Conservation (phyloP, 108 stramenopile species). For the Nitzschia putrida region DNA sequence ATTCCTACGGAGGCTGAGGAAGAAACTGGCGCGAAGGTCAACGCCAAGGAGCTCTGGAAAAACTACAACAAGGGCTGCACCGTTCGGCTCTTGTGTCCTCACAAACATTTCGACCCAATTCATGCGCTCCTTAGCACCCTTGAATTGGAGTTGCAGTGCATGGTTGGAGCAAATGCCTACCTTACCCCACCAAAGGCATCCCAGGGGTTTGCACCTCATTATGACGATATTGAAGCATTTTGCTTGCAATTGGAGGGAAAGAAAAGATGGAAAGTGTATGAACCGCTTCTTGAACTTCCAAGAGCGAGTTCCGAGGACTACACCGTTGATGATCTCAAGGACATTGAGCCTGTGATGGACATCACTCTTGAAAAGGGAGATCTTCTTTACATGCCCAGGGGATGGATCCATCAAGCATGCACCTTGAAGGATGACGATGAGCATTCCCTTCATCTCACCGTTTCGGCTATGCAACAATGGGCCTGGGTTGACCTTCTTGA, state of each 20-base stretch:
- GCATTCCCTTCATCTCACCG: slow-evolving; percentile 93
- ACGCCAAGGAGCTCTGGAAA: slow-evolving; percentile 80
- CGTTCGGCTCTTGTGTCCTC: slow-evolving; percentile 92
- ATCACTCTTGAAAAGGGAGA: slow-evolving; percentile 86
- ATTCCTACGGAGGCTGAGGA: slow-evolving; percentile 40
- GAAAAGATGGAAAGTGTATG: slow-evolving; percentile 93
- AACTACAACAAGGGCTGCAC: slow-evolving; percentile 82
- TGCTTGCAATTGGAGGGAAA: slow-evolving; percentile 89
- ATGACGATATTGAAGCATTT: slow-evolving; percentile 98
- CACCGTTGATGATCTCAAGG: slow-evolving; percentile 68
- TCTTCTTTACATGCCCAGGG: slow-evolving; percentile 92
- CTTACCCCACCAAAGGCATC: slow-evolving; percentile 83
- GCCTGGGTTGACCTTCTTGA: slow-evolving; percentile 92
- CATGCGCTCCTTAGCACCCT: slow-evolving; percentile 82
- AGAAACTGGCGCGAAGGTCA: slow-evolving; percentile 44
- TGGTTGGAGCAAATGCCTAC: slow-evolving; percentile 96
- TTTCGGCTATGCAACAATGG: slow-evolving; percentile 93
- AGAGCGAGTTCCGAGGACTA: slow-evolving; percentile 74
- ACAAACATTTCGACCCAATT: slow-evolving; percentile 78
- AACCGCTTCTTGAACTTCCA: slow-evolving; percentile 66
- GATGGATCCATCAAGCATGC: slow-evolving; percentile 96
- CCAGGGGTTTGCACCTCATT: slow-evolving; percentile 99
- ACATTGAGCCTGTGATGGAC: slow-evolving; percentile 66
- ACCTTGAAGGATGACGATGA: slow-evolving; percentile 51
- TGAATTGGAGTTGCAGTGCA: slow-evolving; percentile 91